phyloP scores from a whole-genome alignment of 1,284 basidiomycete genomes.

The Apiotrichum sp. region DNA sequence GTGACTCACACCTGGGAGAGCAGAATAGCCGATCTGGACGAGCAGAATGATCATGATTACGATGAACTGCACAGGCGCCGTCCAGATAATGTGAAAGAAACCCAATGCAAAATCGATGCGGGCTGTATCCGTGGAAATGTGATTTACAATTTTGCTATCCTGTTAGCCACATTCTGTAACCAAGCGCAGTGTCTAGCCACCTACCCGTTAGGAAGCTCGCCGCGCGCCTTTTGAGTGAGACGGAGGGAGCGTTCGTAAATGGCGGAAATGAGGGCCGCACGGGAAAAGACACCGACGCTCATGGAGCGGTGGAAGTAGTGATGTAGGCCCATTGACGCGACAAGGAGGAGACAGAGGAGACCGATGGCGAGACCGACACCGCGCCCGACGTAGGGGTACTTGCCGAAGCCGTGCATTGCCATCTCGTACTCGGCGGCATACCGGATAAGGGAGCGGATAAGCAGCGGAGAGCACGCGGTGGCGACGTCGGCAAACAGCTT shows the following conservation, averaged over 20 bases:
- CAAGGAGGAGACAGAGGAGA: conserved; percentile 64
- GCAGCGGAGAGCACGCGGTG: conserved; percentile 65
- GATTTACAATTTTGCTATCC: neutral
- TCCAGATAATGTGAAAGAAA: conserved; percentile 64
- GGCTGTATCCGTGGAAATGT: conserved; percentile 61
- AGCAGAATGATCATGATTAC: conserved; percentile 49
- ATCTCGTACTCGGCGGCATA: conserved; percentile 64
- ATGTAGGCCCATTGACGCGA: conserved; percentile 63
- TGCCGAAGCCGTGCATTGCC: conserved; percentile 48
- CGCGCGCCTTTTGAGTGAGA: conserved; percentile 74
- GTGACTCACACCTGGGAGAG: conserved; percentile 40
- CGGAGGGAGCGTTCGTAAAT: conserved; percentile 75
- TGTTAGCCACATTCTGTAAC: no score
- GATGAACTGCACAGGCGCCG: conserved; percentile 55
- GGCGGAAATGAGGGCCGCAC: conserved; percentile 80
- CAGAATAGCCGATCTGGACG: conserved; percentile 50
- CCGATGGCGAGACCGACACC: conserved; percentile 71
- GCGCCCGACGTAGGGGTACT: conserved; percentile 56
- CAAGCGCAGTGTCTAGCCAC: conserved; percentile 40
- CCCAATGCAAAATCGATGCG: conserved; percentile 84
- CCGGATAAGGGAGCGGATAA: conserved; percentile 73
- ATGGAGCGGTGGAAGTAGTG: conserved; percentile 60
- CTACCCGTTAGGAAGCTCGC: conserved; percentile 73
- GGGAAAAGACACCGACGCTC: conserved; percentile 69
- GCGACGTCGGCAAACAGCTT: conserved; percentile 69